phyloP scores from a whole-genome alignment of 139 green algal genomes.

The Haematococcus lacustris region DNA sequence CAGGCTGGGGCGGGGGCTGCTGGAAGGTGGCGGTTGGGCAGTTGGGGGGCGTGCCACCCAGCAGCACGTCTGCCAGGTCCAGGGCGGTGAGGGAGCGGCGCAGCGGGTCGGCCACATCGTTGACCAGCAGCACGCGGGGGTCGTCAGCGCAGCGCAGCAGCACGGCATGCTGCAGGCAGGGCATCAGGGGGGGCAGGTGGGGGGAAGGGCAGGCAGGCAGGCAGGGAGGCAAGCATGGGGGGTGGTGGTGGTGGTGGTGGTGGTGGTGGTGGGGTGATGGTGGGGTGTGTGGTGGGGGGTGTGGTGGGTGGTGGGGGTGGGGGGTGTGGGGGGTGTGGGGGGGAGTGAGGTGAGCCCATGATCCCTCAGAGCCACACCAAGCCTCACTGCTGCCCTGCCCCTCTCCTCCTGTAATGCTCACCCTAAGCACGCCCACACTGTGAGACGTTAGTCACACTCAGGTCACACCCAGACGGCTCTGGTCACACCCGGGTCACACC shows the following conservation, averaged over 20 bases:
- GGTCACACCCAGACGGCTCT: not conserved
- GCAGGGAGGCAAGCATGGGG: not conserved
- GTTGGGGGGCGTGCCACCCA: too few relatives aligned
- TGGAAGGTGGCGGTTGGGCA: too few relatives aligned
- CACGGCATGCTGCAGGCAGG: constrained; percentile 37
- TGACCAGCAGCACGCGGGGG: constrained; percentile 69
- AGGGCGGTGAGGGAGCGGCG: constrained; percentile 49
- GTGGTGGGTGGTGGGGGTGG: too few relatives aligned
- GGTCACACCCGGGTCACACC: constrained; percentile 13
- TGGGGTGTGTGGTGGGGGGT: not conserved
- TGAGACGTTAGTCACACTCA: too few relatives aligned
- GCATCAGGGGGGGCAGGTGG: too few relatives aligned
- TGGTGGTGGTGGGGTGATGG: not conserved
- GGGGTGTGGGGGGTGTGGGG: too few relatives aligned
- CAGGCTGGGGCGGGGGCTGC: too few relatives aligned
- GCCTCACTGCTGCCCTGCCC: not conserved
- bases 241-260: not conserved
- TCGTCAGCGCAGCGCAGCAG: constrained; percentile 50
- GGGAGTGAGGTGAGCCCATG: too few relatives aligned
- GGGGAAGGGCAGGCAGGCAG: not conserved
- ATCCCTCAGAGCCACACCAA: too few relatives aligned
- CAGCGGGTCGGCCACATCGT: constrained; percentile 72
- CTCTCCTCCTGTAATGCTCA: not conserved
- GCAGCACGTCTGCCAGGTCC: constrained; percentile 49
- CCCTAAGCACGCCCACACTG: not conserved